Evolutionary conservation across 2,329 filamentous ascomycete genomes (phyloP), one percentile per base, ranked within the genome.

Genomic region (Hypomyces perniciosus): DNA sequence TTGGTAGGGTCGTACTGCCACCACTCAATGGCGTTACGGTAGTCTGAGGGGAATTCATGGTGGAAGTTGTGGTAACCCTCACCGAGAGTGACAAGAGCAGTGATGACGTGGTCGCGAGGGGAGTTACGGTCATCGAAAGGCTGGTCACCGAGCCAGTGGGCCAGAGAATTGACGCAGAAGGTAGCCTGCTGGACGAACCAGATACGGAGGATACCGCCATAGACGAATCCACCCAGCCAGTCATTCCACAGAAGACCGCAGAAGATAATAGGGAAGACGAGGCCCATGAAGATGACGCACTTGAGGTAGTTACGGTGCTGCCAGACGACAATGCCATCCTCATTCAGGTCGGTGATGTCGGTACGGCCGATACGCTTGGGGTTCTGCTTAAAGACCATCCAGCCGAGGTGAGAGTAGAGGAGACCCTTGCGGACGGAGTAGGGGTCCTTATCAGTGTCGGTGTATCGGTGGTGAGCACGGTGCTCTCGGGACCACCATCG

Each of bases 41-140:
- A 95, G 70, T 95, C 89, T 8, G 88, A 92, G 49, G 90, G 90
- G 73, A 95, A 95, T 70, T 95, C 89, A 78, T 95, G 89, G 74
- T 95, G 89, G 80, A 95, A 95, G 79, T 95, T 95, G 80, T 95
- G 89, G 75, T 95, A 95, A 30, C 89, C 89, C 72, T 91, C 89
- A 44, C 89, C 89, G 26, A 95, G 84, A 40, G 89, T 95, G 60
- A 90, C 84, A 13, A 95, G 73, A 42, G 89, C 89, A 38, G 89
- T 95, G 71, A 95, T 82, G 65, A 92, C 80, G 71, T 95, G 88
- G 64, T 95, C 89, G 68, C 90, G 85, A 57, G 89, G 90, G 54
- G 86, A 90, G 81, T 95, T 92, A 71, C 88, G 86, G 79, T 95
- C 90, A 62, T 95, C 89, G 67, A 95, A 95, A 54, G 90, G 90